Base-by-base conservation (phyloP, 495 filamentous ascomycete genomes). In the Penicillium arizonense region DNA sequence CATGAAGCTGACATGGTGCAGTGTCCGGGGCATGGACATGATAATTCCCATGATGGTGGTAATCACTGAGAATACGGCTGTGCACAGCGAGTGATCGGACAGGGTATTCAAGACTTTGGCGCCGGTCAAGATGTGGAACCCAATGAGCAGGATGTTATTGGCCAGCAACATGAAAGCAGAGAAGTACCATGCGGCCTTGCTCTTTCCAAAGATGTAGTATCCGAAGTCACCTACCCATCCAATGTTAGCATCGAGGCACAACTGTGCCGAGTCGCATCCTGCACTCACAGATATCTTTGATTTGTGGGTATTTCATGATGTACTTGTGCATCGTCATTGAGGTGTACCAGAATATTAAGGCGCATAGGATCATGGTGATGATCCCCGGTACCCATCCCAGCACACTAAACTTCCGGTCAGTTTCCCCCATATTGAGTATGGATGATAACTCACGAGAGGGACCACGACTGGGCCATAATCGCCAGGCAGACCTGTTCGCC, bases 391-490 rank as follows among this genome's bases (percentile, higher is more conserved):
- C 72, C 74, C 74, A 77, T 40, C 74, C 74, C 16, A 77, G 54
- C 13, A 77, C 74, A 20, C 70, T 73, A n/a, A 5, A 5, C 10
- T 1, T 3, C 24, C 14, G 7, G 36, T 53, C 33, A 50, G 52
- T 45, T 24, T 35, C 41, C 28, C 8, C 13, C 9, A 14, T 7
- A 36, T 0, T 21, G 14, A 2, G 11, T 9, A 8, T 23, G 16
- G 1, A 26, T n/a, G 1, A 16, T 34, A 10, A 63, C 68, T 58
- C 52, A 74, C 69, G 69, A 74, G 39, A 77, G 64, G 41, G 73
- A 75, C 74, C 73, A 77, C 3, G 70, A 67, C 57, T 77, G 74
- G 16, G 74, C 72, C 74, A 75, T 77, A 45, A 77, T 76, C n/a
- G 74, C 74, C 48, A 77, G 47, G 45, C 74, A 77, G 50, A 77